phyloP scores from a whole-genome alignment of 2,329 filamentous ascomycete species.

The Venturia effusa region DNA sequence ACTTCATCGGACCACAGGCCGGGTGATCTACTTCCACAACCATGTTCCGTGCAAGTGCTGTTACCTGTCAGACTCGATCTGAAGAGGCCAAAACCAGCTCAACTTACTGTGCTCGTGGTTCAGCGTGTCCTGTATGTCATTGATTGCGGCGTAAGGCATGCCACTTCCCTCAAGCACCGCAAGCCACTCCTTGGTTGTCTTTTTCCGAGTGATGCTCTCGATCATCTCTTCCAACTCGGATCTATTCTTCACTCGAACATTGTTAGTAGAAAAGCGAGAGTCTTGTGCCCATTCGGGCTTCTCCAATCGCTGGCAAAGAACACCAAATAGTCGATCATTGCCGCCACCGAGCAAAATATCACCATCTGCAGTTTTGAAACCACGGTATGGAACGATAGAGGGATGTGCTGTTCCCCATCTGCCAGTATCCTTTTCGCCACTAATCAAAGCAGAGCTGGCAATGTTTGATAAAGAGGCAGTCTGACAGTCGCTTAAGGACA shows the following conservation, averaged over 20 bases:
- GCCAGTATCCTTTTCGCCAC: slow-evolving; percentile 74
- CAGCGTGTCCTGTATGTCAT: slow-evolving; percentile 77
- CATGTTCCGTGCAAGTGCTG: slow-evolving; percentile 69
- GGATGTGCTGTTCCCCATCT: slow-evolving; percentile 96
- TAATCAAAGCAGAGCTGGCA: slow-evolving; percentile 82
- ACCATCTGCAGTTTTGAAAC: slow-evolving; percentile 57
- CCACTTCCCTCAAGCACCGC: slow-evolving; percentile 78
- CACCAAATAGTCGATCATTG: slow-evolving; percentile 51
- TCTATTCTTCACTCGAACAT: slow-evolving; percentile 56
- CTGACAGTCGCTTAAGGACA: slow-evolving; percentile 85
- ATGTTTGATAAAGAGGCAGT: slow-evolving; percentile 93
- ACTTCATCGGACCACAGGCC: slow-evolving; percentile 70
- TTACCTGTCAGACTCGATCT: slow-evolving; percentile 12
- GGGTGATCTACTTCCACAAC: slow-evolving; percentile 78
- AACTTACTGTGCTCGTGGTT: slow-evolving; percentile 66
- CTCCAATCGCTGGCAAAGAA: slow-evolving; percentile 46
- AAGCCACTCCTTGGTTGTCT: slow-evolving; percentile 82
- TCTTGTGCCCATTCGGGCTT: slow-evolving; percentile 49
- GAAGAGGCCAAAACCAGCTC: neutral
- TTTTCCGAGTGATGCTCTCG: slow-evolving; percentile 60
- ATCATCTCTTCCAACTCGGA: slow-evolving; percentile 67
- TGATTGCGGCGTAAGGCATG: slow-evolving; percentile 90
- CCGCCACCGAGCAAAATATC: slow-evolving; percentile 54
- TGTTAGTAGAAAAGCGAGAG: slow-evolving; percentile 47
- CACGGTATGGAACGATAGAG: slow-evolving; percentile 93